Evolutionary conservation across 768 basidiomycete species (phyloP).

Genomic region (Suillus decipiens): DNA sequence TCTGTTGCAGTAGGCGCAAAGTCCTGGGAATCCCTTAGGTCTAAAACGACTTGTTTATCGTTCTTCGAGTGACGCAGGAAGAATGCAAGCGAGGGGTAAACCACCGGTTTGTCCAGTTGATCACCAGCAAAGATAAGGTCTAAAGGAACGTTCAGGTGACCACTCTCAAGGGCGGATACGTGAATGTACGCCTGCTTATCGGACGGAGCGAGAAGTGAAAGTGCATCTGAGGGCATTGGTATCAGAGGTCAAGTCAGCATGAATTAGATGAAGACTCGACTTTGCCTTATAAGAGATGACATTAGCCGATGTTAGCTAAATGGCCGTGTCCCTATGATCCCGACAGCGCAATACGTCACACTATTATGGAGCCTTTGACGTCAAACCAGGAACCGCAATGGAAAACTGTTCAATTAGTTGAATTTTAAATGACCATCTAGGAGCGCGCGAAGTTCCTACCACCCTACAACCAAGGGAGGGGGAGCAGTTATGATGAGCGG

Average conservation of each 20-base stretch:
- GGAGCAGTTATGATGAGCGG: not conserved
- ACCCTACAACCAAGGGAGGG: not conserved
- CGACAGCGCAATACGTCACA: not conserved
- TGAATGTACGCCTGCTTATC: slow-evolving; percentile 49
- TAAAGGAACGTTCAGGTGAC: slow-evolving; percentile 41
- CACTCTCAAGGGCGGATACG: slow-evolving; percentile 59
- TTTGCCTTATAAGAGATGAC: not conserved
- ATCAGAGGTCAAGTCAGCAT: not conserved
- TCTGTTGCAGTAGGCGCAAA: slow-evolving; percentile 34
- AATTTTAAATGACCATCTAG: not conserved
- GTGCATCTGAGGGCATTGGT: not conserved
- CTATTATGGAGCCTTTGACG: not conserved
- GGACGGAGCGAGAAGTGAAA: slow-evolving; percentile 41
- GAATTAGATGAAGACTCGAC: not conserved
- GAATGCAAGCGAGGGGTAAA: slow-evolving; percentile 53
- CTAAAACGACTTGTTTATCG: too few relatives aligned
- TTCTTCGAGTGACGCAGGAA: slow-evolving; percentile 48
- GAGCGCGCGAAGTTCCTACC: not conserved
- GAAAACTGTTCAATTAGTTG: not conserved
- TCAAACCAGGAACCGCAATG: not conserved
- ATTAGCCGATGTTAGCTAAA: not conserved
- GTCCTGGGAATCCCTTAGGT: slow-evolving; percentile 44
- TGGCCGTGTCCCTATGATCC: too few relatives aligned
- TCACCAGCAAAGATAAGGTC: slow-evolving; percentile 38
- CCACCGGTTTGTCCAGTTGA: slow-evolving; percentile 26